phyloP scores from a whole-genome alignment of 1,139 yeast species.

The Scheffersomyces segobiensis region DNA sequence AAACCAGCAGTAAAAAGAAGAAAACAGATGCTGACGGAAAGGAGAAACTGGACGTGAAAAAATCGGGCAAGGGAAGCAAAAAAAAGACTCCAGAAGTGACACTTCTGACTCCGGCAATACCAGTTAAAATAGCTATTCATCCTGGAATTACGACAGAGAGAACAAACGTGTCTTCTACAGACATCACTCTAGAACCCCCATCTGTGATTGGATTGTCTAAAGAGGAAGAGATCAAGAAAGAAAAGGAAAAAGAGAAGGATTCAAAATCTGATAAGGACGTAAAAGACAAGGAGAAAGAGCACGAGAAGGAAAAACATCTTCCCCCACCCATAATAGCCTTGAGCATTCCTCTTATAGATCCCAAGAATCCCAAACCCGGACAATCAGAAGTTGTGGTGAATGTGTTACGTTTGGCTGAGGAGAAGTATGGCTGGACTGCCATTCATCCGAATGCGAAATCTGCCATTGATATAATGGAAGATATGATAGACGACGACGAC shows the following conservation, averaged over 20 bases:
- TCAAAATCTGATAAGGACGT: constrained; percentile 16
- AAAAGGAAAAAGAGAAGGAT: constrained; percentile 13
- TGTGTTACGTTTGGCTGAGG: constrained; percentile 77
- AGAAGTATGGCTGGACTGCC: constrained; percentile 78
- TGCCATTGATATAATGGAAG: constrained; percentile 62
- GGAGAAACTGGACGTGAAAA: constrained; percentile 9
- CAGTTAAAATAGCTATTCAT: constrained; percentile 16
- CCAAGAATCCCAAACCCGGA: constrained; percentile 56
- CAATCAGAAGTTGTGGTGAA: constrained; percentile 76
- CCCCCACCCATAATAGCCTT: constrained; percentile 53
- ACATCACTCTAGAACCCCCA: constrained; percentile 15
- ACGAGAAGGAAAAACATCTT: constrained; percentile 29
- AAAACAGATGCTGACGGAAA: constrained; percentile 15
- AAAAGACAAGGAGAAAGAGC: constrained; percentile 23
- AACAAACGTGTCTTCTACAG: constrained; percentile 4
- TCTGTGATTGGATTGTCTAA: constrained; percentile 18
- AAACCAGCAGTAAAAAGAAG: constrained; percentile 13
- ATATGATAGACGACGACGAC: constrained; percentile 58
- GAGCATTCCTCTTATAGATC: constrained; percentile 58
- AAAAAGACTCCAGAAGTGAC: constrained; percentile 12
- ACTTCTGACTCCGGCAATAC: constrained; percentile 17
- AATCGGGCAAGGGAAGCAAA: constrained; percentile 7
- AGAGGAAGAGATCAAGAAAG: constrained; percentile 4
- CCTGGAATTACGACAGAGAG: constrained; percentile 24
- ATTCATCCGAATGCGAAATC: constrained; percentile 70